Evolutionary conservation across 2,329 filamentous ascomycete genomes (phyloP).

Genomic region (Westerdykella sp.): DNA sequence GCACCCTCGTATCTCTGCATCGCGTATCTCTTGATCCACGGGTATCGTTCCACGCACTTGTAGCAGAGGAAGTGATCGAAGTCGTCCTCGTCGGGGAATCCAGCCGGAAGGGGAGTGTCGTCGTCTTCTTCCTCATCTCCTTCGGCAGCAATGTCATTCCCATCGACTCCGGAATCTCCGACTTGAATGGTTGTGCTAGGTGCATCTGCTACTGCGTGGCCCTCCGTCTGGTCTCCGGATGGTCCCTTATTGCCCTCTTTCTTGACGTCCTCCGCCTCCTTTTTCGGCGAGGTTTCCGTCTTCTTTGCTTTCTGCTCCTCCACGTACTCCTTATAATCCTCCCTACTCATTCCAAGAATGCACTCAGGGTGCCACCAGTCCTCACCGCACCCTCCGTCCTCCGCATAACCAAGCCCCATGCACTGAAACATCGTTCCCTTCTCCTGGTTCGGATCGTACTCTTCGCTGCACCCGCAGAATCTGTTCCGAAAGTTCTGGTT

Average conservation of each 20-base stretch:
- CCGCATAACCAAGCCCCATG: constrained; percentile 70
- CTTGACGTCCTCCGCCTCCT: constrained; percentile 10
- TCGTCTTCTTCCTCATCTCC: constrained; percentile 48
- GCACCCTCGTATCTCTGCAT: constrained; percentile 67
- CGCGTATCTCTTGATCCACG: constrained; percentile 89
- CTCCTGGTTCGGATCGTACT: constrained; percentile 83
- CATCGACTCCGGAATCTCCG: constrained; percentile 21
- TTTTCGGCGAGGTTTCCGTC: constrained; percentile 3
- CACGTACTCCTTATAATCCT: constrained; percentile 56
- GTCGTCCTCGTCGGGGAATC: constrained; percentile 81
- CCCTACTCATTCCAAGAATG: constrained; percentile 70
- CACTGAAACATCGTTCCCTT: constrained; percentile 99
- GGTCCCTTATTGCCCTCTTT: constrained; percentile 10
- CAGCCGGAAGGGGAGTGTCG: constrained; percentile 65
- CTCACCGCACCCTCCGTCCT: constrained; percentile 86
- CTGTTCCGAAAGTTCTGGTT: constrained; percentile 92
- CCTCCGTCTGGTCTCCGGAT: constrained; percentile 9
- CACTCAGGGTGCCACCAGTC: constrained; percentile 98
- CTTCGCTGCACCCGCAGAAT: constrained; percentile 83
- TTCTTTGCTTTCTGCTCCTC: constrained; percentile 19
- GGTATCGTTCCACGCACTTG: constrained; percentile 80
- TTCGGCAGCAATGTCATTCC: constrained; percentile 37
- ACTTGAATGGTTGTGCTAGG: constrained; percentile 15
- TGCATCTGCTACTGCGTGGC: constrained; percentile 6
- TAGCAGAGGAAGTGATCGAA: constrained; percentile 92